Base-by-base conservation (phyloP, 768 basidiomycete species). In the Rickenella mellea region DNA sequence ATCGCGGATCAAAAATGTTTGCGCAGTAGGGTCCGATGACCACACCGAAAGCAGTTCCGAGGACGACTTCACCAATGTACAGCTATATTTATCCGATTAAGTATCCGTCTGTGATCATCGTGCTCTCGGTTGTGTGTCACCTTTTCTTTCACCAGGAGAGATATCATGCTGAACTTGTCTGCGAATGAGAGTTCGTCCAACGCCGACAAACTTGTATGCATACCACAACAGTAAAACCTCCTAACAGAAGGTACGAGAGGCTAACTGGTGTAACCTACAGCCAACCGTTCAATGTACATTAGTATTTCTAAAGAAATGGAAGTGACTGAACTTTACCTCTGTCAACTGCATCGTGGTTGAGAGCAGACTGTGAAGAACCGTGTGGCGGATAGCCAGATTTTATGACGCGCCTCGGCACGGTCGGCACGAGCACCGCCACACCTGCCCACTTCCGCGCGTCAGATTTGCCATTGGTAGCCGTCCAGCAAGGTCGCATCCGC, bases 51-150 rank as follows among this genome's bases (percentile, higher is more conserved):
- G 70, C 69, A 0, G 91, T 93, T 1, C 90, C 92, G 20, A 96
- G 78, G 24, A 93, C 81, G 27, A 94, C 92, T 68, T 99, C 94
- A 51, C 91, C 96, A 49, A 96, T 76, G 54, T 83, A 96, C 5
- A 94, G 54, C 76, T 88, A 39, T 12, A 20, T n/a, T 17, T 24
- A 25, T 40, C 11, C 12, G 39, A 27, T 24, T 22, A 22, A 36
- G 33, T 22, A 4, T 19, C 3, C 3, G 9, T 1, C 21, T 20
- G 27, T 21, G 20, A 36, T 30, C 17, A 7, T 24, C 21, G 4
- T 2, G 33, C 19, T 1, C 14, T 35, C 10, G n/a, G 19, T 42
- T 5, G 26, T 14, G 19, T 4, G 59, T 8, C 35, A 83, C 86
- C 66, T 67, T 80, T 61, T 96, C 88, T 61, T 86, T 87, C 33